Evolutionary conservation across 2,329 filamentous ascomycete species (phyloP), one percentile per base, ranked within the genome.

Genomic region (Grosmannia serpens): DNA sequence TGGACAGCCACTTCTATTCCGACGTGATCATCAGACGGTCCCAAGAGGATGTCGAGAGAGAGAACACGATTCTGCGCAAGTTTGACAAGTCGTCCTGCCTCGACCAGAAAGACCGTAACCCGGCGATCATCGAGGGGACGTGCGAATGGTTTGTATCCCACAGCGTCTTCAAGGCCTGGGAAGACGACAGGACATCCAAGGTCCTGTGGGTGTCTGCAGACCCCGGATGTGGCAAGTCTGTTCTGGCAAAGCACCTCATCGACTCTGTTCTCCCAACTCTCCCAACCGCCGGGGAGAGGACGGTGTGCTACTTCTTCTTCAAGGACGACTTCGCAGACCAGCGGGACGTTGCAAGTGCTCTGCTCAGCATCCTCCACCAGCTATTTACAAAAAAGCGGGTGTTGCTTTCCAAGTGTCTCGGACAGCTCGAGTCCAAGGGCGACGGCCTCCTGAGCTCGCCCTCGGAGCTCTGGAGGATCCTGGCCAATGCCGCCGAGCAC

Each of bases 301-400:
- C 54, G 6, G 24, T 44, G 17, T 61, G 60, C 27, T 61, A 59
- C 22, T 61, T 59, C 22, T 61, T 61, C 33, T 61, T 61, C 53
- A 61, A 61, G 9, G 58, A 59, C 41, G 60, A 59, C 27, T 59
- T 61, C 22, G 52, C 46, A 1, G 52, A 54, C 22, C 60, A 59
- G 53, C 53, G 11, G 8, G 54, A 24, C 1, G 47, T 53, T 1
- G 44, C 1, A 3, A 47, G n/a, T 27, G 55, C 60, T 2, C 38
- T 59, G 7, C 38, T 46, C 22, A 52, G 54, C 47, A 50, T 61
- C 31, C 13, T 61, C 20, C 60, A 58, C 41, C 60, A 59, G 49
- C 53, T 61, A 8, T 61, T 61, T 20, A 13, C 4, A 3, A 15
- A 26, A 7, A 8, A 4, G 2, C 1, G 35, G 1, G 27, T 58